Evolutionary conservation across 2,329 filamentous ascomycete species (phyloP), one percentile per base, ranked within the genome.

Genomic region (Juglanconis juglandina): DNA sequence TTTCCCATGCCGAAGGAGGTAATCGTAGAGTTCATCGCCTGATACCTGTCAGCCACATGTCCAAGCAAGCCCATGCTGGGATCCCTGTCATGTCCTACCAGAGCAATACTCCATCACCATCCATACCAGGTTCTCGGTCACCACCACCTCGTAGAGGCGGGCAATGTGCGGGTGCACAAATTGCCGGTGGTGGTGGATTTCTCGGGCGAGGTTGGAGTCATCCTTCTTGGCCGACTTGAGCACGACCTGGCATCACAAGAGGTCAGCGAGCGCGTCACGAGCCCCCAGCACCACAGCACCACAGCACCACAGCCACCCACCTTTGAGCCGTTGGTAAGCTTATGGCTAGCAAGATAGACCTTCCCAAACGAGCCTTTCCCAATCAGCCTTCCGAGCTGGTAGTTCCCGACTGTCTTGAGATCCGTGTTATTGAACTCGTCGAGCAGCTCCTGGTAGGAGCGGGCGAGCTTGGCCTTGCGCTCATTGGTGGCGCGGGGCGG

Each of bases 291-390:
- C 24, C 24, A 24, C 24, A 24, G 17, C 17, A 17, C 17, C 17
- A 17, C 17, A 17, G 24, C 24, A 24, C 24, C 24, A 24, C 24
- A 24, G 24, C 24, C 24, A 71, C 80, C 63, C 71, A 94, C 92
- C 86, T 97, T 98, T 72, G 93, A 96, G 70, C 93, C 94, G 87
- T 97, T 97, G 70, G 92, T 98, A 75, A 99, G 91, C 76, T 97
- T 98, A 76, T 99, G 95, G 50, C 88, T 87, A 61, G 94, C 95
- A 61, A 99, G 83, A 75, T 99, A 99, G 70, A 99, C 95, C 77
- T 97, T 98, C 69, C 95, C 95, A 76, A 99, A 99, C 65, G 93
- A 97, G 60, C 95, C 95, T 73, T 98, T 99, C 67, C 95, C 95
- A 72, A 99, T 96, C 61, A 99, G 81, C 62, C 88, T 88, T 50